A percentile compares a stretch with the other conserved stretches of the same genome.
phyloP scores from a whole-genome alignment of 225 moss, liverwort and hornwort species.

The Pseudoscleropodium purum region DNA sequence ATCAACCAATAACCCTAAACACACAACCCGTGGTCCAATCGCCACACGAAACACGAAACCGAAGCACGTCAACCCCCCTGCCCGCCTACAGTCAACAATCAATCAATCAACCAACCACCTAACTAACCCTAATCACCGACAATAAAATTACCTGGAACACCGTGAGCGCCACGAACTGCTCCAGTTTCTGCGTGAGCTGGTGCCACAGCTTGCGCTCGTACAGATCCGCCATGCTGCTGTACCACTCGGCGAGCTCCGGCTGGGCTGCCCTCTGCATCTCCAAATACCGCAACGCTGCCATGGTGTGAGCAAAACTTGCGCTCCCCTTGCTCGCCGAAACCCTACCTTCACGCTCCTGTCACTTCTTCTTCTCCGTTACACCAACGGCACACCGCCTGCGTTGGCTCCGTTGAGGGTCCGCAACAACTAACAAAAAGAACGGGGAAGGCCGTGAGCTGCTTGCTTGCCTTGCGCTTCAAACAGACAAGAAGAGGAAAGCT shows the following conservation, averaged over 20 bases:
- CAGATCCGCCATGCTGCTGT: constrained; percentile 82
- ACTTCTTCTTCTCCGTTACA: not conserved
- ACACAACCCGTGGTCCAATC: not conserved
- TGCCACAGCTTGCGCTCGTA: constrained; percentile 98
- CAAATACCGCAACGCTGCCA: constrained; percentile 94
- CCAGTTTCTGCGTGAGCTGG: constrained; percentile 91
- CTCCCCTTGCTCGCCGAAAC: not conserved
- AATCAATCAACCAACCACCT: not conserved
- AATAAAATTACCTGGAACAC: constrained; percentile 43
- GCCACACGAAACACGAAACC: not conserved
- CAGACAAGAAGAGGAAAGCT: not conserved
- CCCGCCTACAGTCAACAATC: not conserved
- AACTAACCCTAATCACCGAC: not conserved
- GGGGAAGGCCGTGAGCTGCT: not conserved
- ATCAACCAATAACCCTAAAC: not conserved
- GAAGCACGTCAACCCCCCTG: not conserved
- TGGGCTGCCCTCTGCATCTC: constrained; percentile 88
- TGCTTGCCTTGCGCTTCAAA: not conserved
- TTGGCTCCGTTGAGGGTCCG: not conserved
- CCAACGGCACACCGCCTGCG: not conserved
- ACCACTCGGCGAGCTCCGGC: constrained; percentile 99
- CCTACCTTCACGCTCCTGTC: not conserved
- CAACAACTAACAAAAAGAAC: not conserved
- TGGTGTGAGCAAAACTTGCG: constrained; percentile 1
- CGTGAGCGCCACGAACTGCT: constrained; percentile 90